Conservation (phyloP, 768 basidiomycete genomes). For the Kwoniella dendrophila region DNA sequence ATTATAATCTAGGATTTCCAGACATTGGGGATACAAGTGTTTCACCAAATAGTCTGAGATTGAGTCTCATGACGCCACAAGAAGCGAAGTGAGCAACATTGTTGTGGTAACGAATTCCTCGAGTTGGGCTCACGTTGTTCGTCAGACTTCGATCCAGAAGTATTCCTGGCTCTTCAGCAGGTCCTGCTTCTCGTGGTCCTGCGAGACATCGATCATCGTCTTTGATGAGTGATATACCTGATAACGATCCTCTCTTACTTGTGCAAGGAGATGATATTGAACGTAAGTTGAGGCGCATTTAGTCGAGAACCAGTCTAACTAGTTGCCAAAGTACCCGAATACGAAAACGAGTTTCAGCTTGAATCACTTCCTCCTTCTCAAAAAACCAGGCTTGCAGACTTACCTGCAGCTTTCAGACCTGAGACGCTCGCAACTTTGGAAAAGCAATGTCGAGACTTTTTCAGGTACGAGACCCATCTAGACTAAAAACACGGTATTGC, state of each 20-base stretch:
- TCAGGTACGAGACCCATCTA: conserved; percentile 33
- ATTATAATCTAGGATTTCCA: conserved; percentile 15
- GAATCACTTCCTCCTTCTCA: conserved; percentile 22
- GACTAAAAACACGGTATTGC: neutral
- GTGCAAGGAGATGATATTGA: conserved; percentile 24
- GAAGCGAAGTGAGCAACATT: conserved; percentile 34
- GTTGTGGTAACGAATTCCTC: neutral
- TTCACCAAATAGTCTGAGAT: conserved; percentile 30
- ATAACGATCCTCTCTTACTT: conserved; percentile 20
- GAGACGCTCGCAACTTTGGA: conserved; percentile 42
- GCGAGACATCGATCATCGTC: conserved; percentile 10
- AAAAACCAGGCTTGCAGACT: conserved; percentile 11
- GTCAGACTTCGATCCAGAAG: conserved; percentile 14
- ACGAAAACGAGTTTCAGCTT: conserved; percentile 8
- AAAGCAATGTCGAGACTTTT: conserved; percentile 45
- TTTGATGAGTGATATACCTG: conserved; percentile 17
- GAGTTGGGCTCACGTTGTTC: neutral
- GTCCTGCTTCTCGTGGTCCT: conserved; percentile 1
- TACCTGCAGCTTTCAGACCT: conserved; percentile 42
- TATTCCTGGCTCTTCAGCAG: conserved; percentile 5
- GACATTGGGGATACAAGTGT: conserved; percentile 27
- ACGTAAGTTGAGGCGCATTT: conserved; percentile 21
- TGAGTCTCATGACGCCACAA: conserved; percentile 49
- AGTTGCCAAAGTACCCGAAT: neutral
- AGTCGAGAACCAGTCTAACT: neutral